These are phyloP conservation scores for Cercospora sp. DNA, from an alignment of 2,329 filamentous ascomycete species.

Conservation along the genomic window DNA sequence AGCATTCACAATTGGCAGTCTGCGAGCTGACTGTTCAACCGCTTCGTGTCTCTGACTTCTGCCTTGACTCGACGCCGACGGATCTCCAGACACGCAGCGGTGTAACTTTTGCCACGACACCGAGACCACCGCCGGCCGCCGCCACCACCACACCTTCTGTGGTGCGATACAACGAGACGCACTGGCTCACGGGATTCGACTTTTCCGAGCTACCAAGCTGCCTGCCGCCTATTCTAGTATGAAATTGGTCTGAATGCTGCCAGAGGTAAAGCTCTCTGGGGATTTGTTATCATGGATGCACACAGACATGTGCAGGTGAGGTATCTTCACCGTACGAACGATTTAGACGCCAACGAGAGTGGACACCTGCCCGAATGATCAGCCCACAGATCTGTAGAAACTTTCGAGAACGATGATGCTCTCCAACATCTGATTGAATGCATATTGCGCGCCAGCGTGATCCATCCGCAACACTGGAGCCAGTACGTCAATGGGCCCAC, in stretches of 20 bases:
- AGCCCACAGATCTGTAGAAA: not conserved
- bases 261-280: not conserved
- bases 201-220: not conserved
- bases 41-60: not conserved
- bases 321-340: not conserved
- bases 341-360: not conserved
- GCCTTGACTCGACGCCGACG: not conserved
- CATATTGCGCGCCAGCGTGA: too few relatives aligned
- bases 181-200: not conserved
- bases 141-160: not conserved
- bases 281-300: not conserved
- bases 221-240: not conserved
- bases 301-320: not conserved
- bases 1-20: not conserved
- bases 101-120: not conserved
- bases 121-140: not conserved
- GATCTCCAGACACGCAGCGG: not conserved
- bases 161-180: not conserved
- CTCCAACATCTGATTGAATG: too few relatives aligned
- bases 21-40: too few relatives aligned
- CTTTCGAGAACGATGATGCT: not conserved
- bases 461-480: too few relatives aligned
- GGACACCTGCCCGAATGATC: not conserved
- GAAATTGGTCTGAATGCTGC: not conserved
- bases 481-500: too few relatives aligned